Evolutionary conservation across 305 asterid species (phyloP).

Genomic region (Plantago coronopus): DNA sequence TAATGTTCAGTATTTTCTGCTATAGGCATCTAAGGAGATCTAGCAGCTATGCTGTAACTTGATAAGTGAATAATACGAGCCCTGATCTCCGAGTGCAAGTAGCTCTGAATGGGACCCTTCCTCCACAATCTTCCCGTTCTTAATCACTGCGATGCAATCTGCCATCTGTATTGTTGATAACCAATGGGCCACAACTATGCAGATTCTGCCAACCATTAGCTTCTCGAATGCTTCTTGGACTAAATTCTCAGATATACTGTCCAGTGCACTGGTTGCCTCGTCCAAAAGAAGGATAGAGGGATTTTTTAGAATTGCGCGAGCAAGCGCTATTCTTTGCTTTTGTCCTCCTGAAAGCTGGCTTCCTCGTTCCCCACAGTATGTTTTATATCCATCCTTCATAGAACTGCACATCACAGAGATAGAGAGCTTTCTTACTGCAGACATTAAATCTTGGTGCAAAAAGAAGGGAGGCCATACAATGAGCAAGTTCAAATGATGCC

Average conservation of each 20-base stretch:
- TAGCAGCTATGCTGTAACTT: slow-evolving; percentile 33
- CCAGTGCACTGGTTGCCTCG: slow-evolving; percentile 59
- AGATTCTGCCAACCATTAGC: slow-evolving; percentile 44
- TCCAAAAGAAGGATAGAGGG: slow-evolving; percentile 51
- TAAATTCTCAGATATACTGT: slow-evolving; percentile 39
- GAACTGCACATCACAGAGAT: slow-evolving; percentile 24
- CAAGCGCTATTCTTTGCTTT: slow-evolving; percentile 57
- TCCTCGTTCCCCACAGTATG: slow-evolving; percentile 57
- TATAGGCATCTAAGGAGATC: background rate
- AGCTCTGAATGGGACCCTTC: slow-evolving; percentile 42
- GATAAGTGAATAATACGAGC: slow-evolving; percentile 37
- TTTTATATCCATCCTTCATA: slow-evolving; percentile 47
- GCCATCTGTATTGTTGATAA: slow-evolving; percentile 46
- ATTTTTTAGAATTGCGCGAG: slow-evolving; percentile 47
- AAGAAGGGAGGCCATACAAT: background rate
- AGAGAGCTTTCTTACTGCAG: no score
- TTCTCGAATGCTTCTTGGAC: slow-evolving; percentile 49
- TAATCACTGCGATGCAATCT: slow-evolving; percentile 37
- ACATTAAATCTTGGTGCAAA: no score
- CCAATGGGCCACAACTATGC: slow-evolving; percentile 45
- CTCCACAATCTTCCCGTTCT: slow-evolving; percentile 46
- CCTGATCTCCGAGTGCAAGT: slow-evolving; percentile 39
- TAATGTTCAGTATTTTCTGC: no score
- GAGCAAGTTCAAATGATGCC: no score
- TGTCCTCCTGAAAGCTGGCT: slow-evolving; percentile 59